Conservation (phyloP, 139 green algal species). For the Diplosphaera chodatii region DNA sequence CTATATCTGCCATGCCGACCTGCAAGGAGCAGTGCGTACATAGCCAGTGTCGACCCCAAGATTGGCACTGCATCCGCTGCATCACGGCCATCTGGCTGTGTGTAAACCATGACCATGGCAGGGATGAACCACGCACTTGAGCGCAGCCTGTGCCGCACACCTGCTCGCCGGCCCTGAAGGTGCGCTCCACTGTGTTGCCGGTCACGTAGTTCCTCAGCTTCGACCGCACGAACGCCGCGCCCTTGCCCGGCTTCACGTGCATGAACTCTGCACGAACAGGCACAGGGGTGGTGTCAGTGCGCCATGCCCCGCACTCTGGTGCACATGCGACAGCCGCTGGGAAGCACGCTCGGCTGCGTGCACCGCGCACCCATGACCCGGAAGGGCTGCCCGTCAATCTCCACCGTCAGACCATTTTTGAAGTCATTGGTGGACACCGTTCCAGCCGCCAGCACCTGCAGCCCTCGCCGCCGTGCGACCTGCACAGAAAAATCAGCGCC, state of each 20-base stretch:
- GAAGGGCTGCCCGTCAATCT: constrained; percentile 78
- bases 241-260: constrained; percentile 99
- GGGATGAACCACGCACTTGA: too few species aligned
- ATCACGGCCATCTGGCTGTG: too few species aligned
- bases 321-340: too few species aligned
- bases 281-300: too few species aligned
- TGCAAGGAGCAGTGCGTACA: neutral
- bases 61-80: too few species aligned
- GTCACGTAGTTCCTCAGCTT: constrained; percentile 98
- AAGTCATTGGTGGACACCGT: constrained; percentile 89
- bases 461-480: neutral
- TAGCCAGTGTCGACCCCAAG: too few species aligned
- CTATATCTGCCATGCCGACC: constrained; percentile 46
- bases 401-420: constrained; percentile 83
- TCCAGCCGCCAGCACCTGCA: constrained; percentile 8
- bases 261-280: constrained; percentile 82
- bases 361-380: constrained; percentile 56
- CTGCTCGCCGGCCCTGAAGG: constrained; percentile 91
- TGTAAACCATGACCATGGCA: too few species aligned
- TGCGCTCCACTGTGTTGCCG: constrained; percentile 84
- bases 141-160: too few species aligned
- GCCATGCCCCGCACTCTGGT: neutral
- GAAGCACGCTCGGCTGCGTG: neutral
- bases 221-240: constrained; percentile 91
- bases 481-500: neutral